These are phyloP conservation scores for Penicillium italicum DNA, from an alignment of 2,329 filamentous ascomycete genomes.

Conservation along the genomic window DNA sequence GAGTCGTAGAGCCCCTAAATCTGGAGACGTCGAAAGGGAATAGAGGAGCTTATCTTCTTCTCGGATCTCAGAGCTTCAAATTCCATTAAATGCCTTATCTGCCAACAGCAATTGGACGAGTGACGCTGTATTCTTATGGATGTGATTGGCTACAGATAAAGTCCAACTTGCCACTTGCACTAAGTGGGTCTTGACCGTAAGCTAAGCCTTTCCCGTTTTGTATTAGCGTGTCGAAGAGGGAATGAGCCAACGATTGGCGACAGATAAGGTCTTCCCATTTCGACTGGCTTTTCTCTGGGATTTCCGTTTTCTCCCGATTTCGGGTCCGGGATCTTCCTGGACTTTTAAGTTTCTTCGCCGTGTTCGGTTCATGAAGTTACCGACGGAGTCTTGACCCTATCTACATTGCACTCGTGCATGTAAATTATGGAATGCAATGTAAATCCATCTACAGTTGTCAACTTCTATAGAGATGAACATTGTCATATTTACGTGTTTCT, in stretches of 20 bases:
- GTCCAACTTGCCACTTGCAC: slow-evolving; percentile 1
- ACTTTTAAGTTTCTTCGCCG: background rate
- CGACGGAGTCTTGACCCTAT: background rate
- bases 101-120: slow-evolving; percentile 16
- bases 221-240: background rate
- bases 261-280: slow-evolving; percentile 5
- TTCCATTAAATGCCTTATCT: slow-evolving; percentile 7
- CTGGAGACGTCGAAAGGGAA: background rate
- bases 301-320: slow-evolving; percentile 4
- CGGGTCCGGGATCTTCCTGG: background rate
- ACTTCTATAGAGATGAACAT: background rate
- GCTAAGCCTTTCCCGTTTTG: background rate
- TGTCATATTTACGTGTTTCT: background rate
- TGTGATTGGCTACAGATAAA: slow-evolving; percentile 15
- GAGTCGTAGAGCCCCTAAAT: background rate
- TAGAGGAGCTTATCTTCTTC: background rate
- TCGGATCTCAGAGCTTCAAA: background rate
- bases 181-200: background rate
- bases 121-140: background rate
- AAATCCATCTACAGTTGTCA: too few species aligned
- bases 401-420: background rate
- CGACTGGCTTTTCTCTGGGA: background rate
- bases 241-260: slow-evolving; percentile 7
- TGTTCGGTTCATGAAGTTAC: background rate
- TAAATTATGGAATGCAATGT: background rate